Conservation (phyloP, 371 early-diverging fungal species). For the Apophysomyces ossiformis region DNA sequence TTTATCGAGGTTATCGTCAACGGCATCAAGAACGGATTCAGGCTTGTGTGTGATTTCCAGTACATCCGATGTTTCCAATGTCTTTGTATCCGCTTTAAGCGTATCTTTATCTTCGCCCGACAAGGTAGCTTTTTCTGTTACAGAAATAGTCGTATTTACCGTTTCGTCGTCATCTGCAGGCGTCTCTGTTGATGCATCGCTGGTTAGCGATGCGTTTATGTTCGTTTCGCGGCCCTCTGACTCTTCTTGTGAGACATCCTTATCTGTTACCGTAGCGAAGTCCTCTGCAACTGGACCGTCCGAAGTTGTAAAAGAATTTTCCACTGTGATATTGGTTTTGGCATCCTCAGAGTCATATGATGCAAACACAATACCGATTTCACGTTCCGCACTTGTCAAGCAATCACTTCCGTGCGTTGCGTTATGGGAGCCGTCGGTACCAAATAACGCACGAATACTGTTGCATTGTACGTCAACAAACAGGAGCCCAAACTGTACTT, state of each 20-base stretch:
- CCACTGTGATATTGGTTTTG: not conserved
- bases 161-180: too few species aligned
- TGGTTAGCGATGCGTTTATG: too few species aligned
- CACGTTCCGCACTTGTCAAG: slow-evolving; percentile 66
- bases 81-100: not conserved
- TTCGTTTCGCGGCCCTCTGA: too few species aligned
- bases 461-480: not conserved
- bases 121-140: not conserved
- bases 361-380: slow-evolving; percentile 68
- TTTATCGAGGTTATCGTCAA: too few species aligned
- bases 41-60: not conserved
- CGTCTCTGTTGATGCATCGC: too few species aligned
- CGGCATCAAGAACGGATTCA: too few species aligned
- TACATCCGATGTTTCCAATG: not conserved
- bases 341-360: not conserved
- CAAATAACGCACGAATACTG: slow-evolving; percentile 67
- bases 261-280: too few species aligned
- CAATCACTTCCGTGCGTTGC: slow-evolving; percentile 80
- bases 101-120: not conserved
- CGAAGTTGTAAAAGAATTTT: not conserved
- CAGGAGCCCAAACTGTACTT: not conserved
- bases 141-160: too few species aligned
- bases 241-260: too few species aligned
- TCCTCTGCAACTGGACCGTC: too few species aligned
- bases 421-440: slow-evolving; percentile 68